Evolutionary conservation across 495 filamentous ascomycete genomes (phyloP).

Genomic region (Penicillium egyptiacum): DNA sequence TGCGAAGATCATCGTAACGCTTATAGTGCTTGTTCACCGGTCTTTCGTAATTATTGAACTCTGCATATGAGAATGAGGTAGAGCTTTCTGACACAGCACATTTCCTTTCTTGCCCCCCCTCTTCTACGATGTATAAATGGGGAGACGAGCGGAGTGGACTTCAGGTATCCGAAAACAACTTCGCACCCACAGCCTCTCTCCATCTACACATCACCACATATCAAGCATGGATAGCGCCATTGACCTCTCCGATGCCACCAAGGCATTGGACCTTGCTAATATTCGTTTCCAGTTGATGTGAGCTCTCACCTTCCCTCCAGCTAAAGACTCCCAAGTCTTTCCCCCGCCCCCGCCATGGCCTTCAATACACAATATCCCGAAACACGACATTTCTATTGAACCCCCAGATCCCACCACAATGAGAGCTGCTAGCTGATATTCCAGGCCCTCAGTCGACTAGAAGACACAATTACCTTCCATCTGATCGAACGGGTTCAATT

Average conservation of each 20-base stretch:
- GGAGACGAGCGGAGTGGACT: constrained; percentile 6
- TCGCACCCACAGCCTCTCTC: constrained; percentile 17
- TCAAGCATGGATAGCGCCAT: constrained; percentile 81
- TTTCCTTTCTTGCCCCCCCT: background rate
- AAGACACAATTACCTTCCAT: constrained; percentile 99
- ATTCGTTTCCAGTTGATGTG: constrained; percentile 97
- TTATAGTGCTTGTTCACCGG: background rate
- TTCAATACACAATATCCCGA: constrained; percentile 7
- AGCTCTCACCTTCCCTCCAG: constrained; percentile 25
- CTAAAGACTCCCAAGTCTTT: background rate
- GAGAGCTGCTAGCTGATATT: constrained; percentile 11
- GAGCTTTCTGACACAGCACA: background rate
- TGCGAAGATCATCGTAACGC: background rate
- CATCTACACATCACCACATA: constrained; percentile 14
- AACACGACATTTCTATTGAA: background rate
- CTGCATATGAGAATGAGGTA: background rate
- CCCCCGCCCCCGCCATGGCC: constrained; percentile 16
- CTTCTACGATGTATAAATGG: background rate
- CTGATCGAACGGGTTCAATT: constrained; percentile 98
- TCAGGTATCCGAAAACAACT: constrained; percentile 15
- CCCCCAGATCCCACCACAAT: background rate
- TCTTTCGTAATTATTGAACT: background rate
- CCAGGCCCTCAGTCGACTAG: constrained; percentile 67
- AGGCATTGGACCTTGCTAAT: constrained; percentile 84
- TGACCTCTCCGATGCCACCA: constrained; percentile 76